Conservation (phyloP, 257 asterid species). For the Eucommia ulmoides region DNA sequence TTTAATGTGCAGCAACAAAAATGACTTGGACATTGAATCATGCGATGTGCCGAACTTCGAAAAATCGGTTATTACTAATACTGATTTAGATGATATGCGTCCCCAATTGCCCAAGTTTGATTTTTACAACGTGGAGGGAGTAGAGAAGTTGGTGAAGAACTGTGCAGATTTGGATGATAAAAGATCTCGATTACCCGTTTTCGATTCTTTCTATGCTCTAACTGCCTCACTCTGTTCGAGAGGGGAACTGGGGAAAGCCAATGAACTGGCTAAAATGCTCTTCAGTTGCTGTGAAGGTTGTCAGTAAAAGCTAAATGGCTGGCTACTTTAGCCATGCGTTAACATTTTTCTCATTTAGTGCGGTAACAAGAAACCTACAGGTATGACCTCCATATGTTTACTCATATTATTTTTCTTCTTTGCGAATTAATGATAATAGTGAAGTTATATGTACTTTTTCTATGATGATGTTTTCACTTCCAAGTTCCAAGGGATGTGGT, state of each 20-base stretch:
- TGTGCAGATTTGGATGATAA: constrained; percentile 15
- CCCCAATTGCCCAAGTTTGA: constrained; percentile 36
- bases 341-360: too few relatives aligned
- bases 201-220: constrained; percentile 42
- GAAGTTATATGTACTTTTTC: too few relatives aligned
- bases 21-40: constrained; percentile 12
- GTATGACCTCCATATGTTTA: too few relatives aligned
- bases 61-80: constrained; percentile 7
- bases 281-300: too few relatives aligned
- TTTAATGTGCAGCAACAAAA: constrained; percentile 7
- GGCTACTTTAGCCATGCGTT: too few relatives aligned
- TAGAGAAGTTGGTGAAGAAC: constrained; percentile 12
- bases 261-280: constrained; percentile 37
- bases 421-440: too few relatives aligned
- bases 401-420: too few relatives aligned
- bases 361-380: too few relatives aligned
- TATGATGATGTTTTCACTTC: too few relatives aligned
- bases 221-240: constrained; percentile 50
- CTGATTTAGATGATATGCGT: constrained; percentile 17
- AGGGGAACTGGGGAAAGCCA: constrained; percentile 62
- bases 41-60: constrained; percentile 14
- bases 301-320: too few relatives aligned
- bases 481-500: too few relatives aligned
- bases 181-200: constrained; percentile 27
- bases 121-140: constrained; percentile 21